Evolutionary conservation across 345 rosid genomes (phyloP), one percentile per base, ranked within the genome.

Genomic region (Eucalyptus cladocalyx): DNA sequence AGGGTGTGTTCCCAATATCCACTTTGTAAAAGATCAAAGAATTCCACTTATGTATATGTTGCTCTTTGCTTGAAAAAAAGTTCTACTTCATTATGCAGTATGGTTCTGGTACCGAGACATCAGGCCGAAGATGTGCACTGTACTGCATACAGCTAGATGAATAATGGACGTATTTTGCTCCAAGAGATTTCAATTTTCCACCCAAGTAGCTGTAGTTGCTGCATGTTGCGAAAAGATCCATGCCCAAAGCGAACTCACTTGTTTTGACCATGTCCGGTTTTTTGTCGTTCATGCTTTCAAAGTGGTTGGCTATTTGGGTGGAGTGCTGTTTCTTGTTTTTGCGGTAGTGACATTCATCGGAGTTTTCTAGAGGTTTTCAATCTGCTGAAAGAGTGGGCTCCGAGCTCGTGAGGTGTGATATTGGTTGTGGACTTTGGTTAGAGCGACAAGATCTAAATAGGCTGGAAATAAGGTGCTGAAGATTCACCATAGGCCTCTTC

Each of bases 271-370:
- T 47, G 34, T 3, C 21, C 2, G 32, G 21, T 32, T 80, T 49
- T 11, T 42, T 6, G 28, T 13, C 12, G 21, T 42, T n/a, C 19
- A 48, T 14, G 54, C 48, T 72, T 87, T 94, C 89, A 58, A 54
- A 89, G 95, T 95, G 99, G 98, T 97, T 89, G 99, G 99, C 88
- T 98, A 97, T 90, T 37, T 93, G 60, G 98, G 98, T 54, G 98
- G 99, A 91, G 94, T 89, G 49, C 92, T 98, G 92, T 97, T 98
- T 92, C 94, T 98, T 56, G 92, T 95, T 90, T 96, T 97, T 89
- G 97, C 97, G 12, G 95, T 93, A 45, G 99, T 97, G 49, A 48
- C 50, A 48, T 48, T 48, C 50, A 48, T 48, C 50, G 50, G 50
- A 48, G 50, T 47, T 48, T 48, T 48, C 50, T 48, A 12, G 50